These are phyloP conservation scores for Beauveria australis DNA, from an alignment of 2,329 filamentous ascomycete genomes.

Conservation along the genomic window DNA sequence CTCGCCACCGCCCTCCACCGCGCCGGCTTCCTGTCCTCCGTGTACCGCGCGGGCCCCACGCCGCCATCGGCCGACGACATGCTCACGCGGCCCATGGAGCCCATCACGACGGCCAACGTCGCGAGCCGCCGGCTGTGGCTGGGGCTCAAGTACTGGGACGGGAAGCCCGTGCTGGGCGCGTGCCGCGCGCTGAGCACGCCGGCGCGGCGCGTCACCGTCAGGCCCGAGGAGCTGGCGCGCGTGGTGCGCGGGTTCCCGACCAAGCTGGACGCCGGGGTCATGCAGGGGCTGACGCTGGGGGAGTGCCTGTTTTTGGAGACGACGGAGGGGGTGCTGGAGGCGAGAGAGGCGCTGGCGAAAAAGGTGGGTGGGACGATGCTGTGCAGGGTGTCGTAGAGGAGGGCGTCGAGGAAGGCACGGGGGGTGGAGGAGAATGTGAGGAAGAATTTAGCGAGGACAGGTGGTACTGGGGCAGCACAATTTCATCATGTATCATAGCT, in stretches of 20 bases:
- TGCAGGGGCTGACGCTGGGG: constrained; percentile 68
- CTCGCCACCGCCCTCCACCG: constrained; percentile 72
- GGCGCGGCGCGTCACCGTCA: constrained; percentile 61
- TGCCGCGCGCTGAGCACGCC: constrained; percentile 65
- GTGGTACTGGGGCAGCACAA: background rate
- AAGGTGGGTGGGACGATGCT: constrained; percentile 73
- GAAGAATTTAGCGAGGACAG: background rate
- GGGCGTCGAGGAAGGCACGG: too few relatives aligned
- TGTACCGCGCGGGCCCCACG: constrained; percentile 60
- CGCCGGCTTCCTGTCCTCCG: constrained; percentile 70
- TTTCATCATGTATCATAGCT: constrained; percentile 9
- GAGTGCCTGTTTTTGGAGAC: constrained; percentile 78
- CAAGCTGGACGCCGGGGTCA: constrained; percentile 50
- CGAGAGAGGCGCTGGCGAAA: constrained; percentile 71
- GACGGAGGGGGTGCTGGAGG: constrained; percentile 69
- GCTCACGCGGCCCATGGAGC: constrained; percentile 39
- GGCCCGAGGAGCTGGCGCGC: constrained; percentile 50
- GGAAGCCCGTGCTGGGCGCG: constrained; percentile 65
- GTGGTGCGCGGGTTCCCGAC: constrained; percentile 62
- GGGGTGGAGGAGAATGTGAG: background rate
- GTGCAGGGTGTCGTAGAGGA: constrained; percentile 52
- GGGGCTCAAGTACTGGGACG: constrained; percentile 83
- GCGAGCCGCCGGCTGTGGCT: constrained; percentile 74
- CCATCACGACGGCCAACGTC: constrained; percentile 62
- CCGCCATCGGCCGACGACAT: constrained; percentile 42